Conservation (phyloP, 495 filamentous ascomycete genomes). For the Lasiosphaeris hirsuta region DNA sequence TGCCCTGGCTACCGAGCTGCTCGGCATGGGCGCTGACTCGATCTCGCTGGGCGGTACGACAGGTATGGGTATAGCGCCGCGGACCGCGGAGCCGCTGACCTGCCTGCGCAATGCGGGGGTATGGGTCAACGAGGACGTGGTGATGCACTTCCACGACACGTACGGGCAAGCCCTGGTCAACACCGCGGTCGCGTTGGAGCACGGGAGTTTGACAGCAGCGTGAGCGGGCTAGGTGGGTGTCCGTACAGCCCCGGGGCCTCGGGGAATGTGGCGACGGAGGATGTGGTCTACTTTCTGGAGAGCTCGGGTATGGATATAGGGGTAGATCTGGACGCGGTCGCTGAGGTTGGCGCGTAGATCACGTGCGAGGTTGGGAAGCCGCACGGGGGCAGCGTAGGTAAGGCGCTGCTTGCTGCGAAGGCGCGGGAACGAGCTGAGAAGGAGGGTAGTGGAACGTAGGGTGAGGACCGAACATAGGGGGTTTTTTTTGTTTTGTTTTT, state of each 20-base stretch:
- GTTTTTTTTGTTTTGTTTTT: no score
- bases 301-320: no score
- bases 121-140: slow-evolving; percentile 72
- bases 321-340: no score
- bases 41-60: slow-evolving; percentile 94
- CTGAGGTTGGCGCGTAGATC: slow-evolving; percentile 95
- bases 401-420: slow-evolving; percentile 71
- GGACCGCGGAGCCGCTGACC: slow-evolving; percentile 65
- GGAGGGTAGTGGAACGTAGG: no score
- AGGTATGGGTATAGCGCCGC: slow-evolving; percentile 89
- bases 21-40: slow-evolving; percentile 96
- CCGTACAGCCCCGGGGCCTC: slow-evolving; percentile 92
- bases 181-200: slow-evolving; percentile 83
- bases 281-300: no score
- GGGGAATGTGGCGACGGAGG: no score
- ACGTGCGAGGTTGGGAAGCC: slow-evolving; percentile 70
- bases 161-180: slow-evolving; percentile 94
- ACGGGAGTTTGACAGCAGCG: slow-evolving; percentile 86
- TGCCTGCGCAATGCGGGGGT: slow-evolving; percentile 74
- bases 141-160: slow-evolving; percentile 95
- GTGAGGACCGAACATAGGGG: no score
- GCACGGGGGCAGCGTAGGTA: slow-evolving; percentile 75
- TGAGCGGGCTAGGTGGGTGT: slow-evolving; percentile 89
- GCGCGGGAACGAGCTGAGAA: no score
- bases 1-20: slow-evolving; percentile 73